A percentile compares a stretch with the other conserved stretches of the same genome.
phyloP scores from a whole-genome alignment of 129 eudicot species.

The Escallonia herrerae region DNA sequence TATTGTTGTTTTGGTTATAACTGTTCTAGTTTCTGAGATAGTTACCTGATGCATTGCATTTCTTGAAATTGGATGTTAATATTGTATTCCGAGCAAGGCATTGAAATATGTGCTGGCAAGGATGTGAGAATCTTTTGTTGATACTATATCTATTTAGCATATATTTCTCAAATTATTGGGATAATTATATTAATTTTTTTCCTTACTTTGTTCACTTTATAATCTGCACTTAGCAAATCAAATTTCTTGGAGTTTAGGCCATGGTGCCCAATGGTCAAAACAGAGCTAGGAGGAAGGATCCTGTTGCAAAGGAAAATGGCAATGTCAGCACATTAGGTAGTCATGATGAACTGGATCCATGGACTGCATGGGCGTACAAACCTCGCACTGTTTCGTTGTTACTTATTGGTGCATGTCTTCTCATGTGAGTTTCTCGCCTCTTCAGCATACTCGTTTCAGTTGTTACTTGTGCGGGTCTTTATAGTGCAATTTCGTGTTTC shows the following conservation, averaged over 20 bases:
- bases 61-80: not conserved
- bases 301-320: slow-evolving; percentile 50
- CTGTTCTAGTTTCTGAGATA: too few relatives aligned
- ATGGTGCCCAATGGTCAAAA: slow-evolving; percentile 61
- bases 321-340: slow-evolving; percentile 29
- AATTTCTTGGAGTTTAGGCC: not conserved
- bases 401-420: slow-evolving; percentile 88
- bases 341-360: slow-evolving; percentile 89
- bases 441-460: not conserved
- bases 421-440: slow-evolving; percentile 57
- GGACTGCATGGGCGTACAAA: slow-evolving; percentile 99
- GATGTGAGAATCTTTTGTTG: not conserved
- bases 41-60: too few relatives aligned
- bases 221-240: not conserved
- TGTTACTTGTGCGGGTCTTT: too few relatives aligned
- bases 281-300: slow-evolving; percentile 40
- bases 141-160: not conserved
- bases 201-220: too few relatives aligned
- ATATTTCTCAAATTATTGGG: slow-evolving; percentile 14
- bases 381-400: slow-evolving; percentile 87
- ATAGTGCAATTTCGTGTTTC: too few relatives aligned
- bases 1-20: too few relatives aligned
- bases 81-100: not conserved
- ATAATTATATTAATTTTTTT: slow-evolving; percentile 6
- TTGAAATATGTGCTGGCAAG: slow-evolving; percentile 4